Conservation (phyloP, 768 basidiomycete species). For the Mycena epipterygia region DNA sequence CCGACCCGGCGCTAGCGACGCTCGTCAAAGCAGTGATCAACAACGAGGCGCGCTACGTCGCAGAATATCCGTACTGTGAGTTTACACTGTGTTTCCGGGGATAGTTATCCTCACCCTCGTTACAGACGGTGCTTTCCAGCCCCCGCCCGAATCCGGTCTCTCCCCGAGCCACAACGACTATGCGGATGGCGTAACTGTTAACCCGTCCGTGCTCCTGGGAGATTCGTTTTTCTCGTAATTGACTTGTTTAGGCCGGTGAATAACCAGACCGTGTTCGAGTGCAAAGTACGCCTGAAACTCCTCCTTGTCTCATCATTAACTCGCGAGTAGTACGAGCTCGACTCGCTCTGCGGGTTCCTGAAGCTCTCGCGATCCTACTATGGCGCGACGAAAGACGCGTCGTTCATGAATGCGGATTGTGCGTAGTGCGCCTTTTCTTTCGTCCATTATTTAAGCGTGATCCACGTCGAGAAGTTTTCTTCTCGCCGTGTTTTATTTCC, state of each 20-base stretch:
- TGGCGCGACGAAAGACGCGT: constrained; percentile 75
- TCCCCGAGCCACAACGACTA: constrained; percentile 74
- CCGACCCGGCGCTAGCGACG: constrained; percentile 70
- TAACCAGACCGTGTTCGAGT: constrained; percentile 82
- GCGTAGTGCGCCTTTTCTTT: too few species aligned
- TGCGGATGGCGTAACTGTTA: constrained; percentile 78
- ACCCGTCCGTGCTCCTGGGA: constrained; percentile 71
- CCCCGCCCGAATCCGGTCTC: constrained; percentile 81
- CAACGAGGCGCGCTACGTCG: constrained; percentile 81
- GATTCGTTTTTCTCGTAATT: too few species aligned
- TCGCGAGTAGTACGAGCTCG: constrained; percentile 73
- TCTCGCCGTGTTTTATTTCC: too few species aligned
- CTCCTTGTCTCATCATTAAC: too few species aligned
- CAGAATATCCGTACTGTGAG: constrained; percentile 80
- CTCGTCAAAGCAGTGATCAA: constrained; percentile 86
- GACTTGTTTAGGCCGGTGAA: constrained; percentile 83
- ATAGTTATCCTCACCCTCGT: background rate
- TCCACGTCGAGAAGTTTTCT: too few species aligned
- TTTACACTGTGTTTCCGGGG: too few species aligned
- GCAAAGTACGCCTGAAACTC: constrained; percentile 57
- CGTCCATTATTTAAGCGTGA: too few species aligned
- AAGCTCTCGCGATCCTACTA: constrained; percentile 84
- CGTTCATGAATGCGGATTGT: constrained; percentile 83
- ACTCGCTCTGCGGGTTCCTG: constrained; percentile 83
- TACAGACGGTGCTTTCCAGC: constrained; percentile 80